Evolutionary conservation across 2,329 filamentous ascomycete species (phyloP), one percentile per base, ranked within the genome.

Genomic region (Fusarium abutilonis): DNA sequence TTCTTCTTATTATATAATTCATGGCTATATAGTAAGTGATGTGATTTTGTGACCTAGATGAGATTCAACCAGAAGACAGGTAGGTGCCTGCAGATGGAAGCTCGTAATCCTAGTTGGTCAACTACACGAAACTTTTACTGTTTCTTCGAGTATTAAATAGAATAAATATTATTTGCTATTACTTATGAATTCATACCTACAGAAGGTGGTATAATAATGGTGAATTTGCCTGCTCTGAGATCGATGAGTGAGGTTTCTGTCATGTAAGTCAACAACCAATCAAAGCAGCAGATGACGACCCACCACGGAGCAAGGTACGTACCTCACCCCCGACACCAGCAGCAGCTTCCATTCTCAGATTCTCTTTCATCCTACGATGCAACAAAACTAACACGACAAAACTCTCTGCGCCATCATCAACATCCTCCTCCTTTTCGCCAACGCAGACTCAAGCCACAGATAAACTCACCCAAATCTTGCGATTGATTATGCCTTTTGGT

Each of bases 401-500:
- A 52, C 38, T 59, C 57, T 34, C 32, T 52, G 48, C 48, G 39
- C 50, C 40, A 46, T 52, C 66, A 59, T 55, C 51, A 39, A 38
- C 46, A 34, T 34, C 29, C 21, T 19, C 34, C 41, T 31, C 51
- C 45, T 48, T 43, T 40, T 60, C 39, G 38, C 41, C 56, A 48
- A n/a, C 36, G 19, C 44, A 41, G 21, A 39, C 26, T 23, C 19
- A 29, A 52, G 15, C 26, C 23, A 36, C 39, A 17, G 29, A 49
- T 9, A 32, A 32, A 44, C 35, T 47, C 45, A 32, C 21, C 34
- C 19, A 49, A 23, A 15, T 23, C 29, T 38, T 57, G 56, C 52
- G 60, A 66, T 69, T 61, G 69, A 70, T 43, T 64, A 74, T 74
- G 72, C 52, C 51, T 41, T 32, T 55, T 67, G 63, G 45, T 38